A percentile compares a stretch with the other conserved stretches of the same genome.
Evolutionary conservation across 1,139 yeast genomes (phyloP).

Genomic region (Torulaspora pretoriensis): DNA sequence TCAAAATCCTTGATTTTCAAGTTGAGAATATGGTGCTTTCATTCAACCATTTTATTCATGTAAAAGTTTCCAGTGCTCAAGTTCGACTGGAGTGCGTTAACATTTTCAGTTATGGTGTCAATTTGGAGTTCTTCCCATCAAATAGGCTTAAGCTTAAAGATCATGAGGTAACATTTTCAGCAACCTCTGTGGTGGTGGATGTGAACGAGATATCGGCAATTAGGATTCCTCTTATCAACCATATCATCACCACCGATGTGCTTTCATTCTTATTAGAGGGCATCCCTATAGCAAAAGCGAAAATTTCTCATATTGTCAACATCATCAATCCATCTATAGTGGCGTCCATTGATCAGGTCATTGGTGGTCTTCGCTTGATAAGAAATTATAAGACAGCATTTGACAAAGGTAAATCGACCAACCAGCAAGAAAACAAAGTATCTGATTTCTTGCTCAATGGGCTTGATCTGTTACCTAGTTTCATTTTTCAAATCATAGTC

Average conservation of each 20-base stretch:
- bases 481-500: constrained; percentile 22
- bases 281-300: constrained; percentile 19
- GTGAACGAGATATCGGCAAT: constrained; percentile 21
- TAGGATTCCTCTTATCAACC: constrained; percentile 30
- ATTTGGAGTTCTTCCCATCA: constrained; percentile 23
- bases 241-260: constrained; percentile 29
- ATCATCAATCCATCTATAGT: constrained; percentile 32
- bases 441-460: constrained; percentile 1
- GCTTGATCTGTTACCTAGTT: constrained; percentile 19
- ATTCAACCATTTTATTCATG: constrained; percentile 14
- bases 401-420: too few relatives aligned
- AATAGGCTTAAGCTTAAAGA: constrained; percentile 18
- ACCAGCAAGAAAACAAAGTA: not conserved
- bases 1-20: constrained; percentile 30
- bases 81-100: constrained; percentile 26
- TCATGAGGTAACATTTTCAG: constrained; percentile 31
- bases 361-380: constrained; percentile 11
- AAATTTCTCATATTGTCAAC: constrained; percentile 24
- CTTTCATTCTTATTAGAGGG: constrained; percentile 21
- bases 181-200: constrained; percentile 24
- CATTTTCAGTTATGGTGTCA: constrained; percentile 21
- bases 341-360: constrained; percentile 24
- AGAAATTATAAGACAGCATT: constrained; percentile 3
- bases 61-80: constrained; percentile 29
- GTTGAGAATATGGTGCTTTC: constrained; percentile 28